Conservation (phyloP, 2,329 filamentous ascomycete species). For the Neopestalotiopsis clavispora region DNA sequence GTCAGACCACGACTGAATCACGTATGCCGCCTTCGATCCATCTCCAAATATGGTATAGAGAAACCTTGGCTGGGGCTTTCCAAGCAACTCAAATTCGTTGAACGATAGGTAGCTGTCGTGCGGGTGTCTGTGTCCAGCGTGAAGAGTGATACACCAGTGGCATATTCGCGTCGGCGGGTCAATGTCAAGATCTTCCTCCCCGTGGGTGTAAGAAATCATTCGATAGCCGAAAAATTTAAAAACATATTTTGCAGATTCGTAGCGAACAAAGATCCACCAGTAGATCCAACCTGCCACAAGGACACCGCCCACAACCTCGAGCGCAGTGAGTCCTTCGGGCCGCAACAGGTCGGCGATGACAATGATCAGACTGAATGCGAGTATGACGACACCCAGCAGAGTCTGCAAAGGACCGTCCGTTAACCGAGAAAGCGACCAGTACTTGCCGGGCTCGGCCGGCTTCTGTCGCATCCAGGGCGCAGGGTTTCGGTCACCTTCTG, state of each 20-base stretch:
- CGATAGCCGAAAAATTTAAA: neutral
- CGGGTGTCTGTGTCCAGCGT: neutral
- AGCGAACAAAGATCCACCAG: neutral
- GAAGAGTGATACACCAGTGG: neutral
- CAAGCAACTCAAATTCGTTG: neutral
- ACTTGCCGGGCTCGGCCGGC: neutral
- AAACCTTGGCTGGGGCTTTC: neutral
- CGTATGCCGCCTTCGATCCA: neutral
- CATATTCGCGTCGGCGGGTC: neutral
- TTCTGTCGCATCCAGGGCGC: neutral
- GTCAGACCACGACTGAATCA: conserved; percentile 1
- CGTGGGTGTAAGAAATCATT: neutral
- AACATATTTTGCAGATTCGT: neutral
- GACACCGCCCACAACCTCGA: neutral
- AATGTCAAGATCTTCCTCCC: neutral
- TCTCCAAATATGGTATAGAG: neutral
- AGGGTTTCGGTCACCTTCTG: neutral
- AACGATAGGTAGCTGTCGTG: neutral
- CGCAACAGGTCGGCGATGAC: neutral
- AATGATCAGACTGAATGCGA: conserved; percentile 6
- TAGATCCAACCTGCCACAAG: neutral
- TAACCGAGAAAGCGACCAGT: neutral
- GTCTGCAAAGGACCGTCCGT: neutral
- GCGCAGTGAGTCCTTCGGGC: neutral
- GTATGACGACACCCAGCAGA: neutral